Percentiles rank a stretch among this genome's conserved stretches.
phyloP scores from a whole-genome alignment of 345 rosid genomes.

The Stellera chamaejasme region DNA sequence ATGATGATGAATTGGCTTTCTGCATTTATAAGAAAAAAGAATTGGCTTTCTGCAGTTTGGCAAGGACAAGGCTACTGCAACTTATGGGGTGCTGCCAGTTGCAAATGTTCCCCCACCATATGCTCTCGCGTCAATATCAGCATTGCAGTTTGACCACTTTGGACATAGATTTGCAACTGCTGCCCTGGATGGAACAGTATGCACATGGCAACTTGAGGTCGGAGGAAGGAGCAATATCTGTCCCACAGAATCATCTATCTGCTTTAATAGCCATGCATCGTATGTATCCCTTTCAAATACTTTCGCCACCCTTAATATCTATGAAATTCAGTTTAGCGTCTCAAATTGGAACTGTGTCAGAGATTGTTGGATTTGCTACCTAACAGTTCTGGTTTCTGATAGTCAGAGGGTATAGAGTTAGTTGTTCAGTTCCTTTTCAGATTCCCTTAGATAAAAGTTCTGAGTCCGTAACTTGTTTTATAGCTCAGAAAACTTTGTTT shows the following conservation, averaged over 20 bases:
- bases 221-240: constrained; percentile 79
- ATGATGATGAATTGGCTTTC: too few species aligned
- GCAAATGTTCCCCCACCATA: constrained; percentile 82
- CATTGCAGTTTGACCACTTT: constrained; percentile 71
- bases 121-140: constrained; percentile 82
- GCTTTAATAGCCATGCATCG: constrained; percentile 81
- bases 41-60: constrained; percentile 48
- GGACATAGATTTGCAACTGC: constrained; percentile 91
- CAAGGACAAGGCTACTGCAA: constrained; percentile 71
- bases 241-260: constrained; percentile 85
- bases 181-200: constrained; percentile 84
- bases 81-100: constrained; percentile 88
- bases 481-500: too few species aligned
- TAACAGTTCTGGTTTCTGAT: too few species aligned
- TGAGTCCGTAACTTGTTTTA: too few species aligned
- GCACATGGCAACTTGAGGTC: constrained; percentile 92
- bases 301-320: constrained; percentile 1
- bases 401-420: too few species aligned
- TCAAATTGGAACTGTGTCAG: too few species aligned
- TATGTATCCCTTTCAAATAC: constrained; percentile 27
- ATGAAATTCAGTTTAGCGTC: too few species aligned
- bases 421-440: too few species aligned
- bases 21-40: too few species aligned
- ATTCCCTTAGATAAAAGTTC: too few species aligned
- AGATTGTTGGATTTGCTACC: too few species aligned